phyloP scores from a whole-genome alignment of 192 early-diverging fungal genomes.

The Umbelopsis ramanniana region DNA sequence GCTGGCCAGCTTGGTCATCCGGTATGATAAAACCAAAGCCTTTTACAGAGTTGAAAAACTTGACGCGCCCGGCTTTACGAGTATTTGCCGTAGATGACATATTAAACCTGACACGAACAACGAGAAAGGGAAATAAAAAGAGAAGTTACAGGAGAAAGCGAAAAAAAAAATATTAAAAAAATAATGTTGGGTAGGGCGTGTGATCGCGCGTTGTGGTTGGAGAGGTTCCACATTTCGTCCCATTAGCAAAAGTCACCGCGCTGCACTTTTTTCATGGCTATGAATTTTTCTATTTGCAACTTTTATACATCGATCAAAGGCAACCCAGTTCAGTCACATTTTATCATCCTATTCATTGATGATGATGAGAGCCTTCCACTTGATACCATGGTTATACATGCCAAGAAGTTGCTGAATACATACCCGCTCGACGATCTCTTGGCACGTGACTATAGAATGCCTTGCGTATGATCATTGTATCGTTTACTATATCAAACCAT shows the following conservation, averaged over 20 bases:
- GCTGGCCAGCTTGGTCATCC: conserved; percentile 56
- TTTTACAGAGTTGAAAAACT: conserved; percentile 88
- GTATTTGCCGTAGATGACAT: conserved; percentile 34
- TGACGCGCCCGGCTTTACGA: conserved; percentile 67
- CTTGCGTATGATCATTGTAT: no score
- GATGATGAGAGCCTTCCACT: no score
- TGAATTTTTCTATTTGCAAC: neutral
- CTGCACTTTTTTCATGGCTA: neutral
- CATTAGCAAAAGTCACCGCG: conserved; percentile 12
- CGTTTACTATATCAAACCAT: no score
- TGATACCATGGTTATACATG: no score
- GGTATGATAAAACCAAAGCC: conserved; percentile 92
- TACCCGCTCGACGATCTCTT: no score
- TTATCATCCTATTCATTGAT: no score
- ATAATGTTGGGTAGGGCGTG: conserved; percentile 16
- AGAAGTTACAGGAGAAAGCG: conserved; percentile 6
- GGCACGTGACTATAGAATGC: no score
- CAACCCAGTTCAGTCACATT: neutral
- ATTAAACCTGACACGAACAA: conserved; percentile 20
- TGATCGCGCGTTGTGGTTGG: conserved; percentile 23
- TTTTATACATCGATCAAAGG: neutral
- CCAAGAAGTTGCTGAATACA: no score
- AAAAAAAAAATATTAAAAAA: conserved; percentile 11
- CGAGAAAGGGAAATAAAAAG: conserved; percentile 20
- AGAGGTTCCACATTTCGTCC: conserved; percentile 21